Percentiles rank a stretch among this genome's conserved stretches.
phyloP scores from a whole-genome alignment of 148 eudicot species.

The Cornus suecica region DNA sequence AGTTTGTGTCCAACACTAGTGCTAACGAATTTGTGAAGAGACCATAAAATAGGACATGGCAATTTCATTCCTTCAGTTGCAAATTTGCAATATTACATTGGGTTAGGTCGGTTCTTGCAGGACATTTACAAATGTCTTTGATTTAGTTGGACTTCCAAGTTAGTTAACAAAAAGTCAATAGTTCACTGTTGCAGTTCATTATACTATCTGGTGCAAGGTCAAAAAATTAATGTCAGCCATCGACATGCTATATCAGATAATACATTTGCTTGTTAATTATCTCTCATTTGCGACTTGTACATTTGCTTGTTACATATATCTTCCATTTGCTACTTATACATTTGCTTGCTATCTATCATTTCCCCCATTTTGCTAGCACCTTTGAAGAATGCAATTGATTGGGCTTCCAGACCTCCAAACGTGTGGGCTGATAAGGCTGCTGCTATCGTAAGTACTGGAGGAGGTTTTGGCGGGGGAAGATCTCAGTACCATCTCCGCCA shows the following conservation, averaged over 20 bases:
- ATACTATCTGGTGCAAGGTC: too few relatives aligned
- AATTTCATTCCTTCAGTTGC: neutral
- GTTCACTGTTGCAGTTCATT: too few relatives aligned
- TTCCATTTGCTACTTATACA: neutral
- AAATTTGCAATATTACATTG: too few relatives aligned
- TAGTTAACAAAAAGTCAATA: too few relatives aligned
- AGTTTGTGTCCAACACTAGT: too few relatives aligned
- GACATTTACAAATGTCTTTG: neutral
- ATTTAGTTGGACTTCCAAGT: too few relatives aligned
- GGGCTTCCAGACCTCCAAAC: conserved; percentile 89
- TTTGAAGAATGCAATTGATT: conserved; percentile 79
- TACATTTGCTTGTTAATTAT: too few relatives aligned
- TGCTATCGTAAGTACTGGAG: conserved; percentile 71
- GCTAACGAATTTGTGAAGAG: too few relatives aligned
- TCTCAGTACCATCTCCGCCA: conserved; percentile 84
- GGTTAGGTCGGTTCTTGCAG: neutral
- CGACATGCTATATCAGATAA: too few relatives aligned
- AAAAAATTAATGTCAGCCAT: too few relatives aligned
- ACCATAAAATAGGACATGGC: too few relatives aligned
- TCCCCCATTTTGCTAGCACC: conserved; percentile 40
- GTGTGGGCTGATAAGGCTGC: conserved; percentile 83
- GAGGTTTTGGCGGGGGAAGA: conserved; percentile 63
- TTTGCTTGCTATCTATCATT: neutral
- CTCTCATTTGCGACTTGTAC: neutral
- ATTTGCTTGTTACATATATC: neutral